phyloP scores from a whole-genome alignment of 2,329 filamentous ascomycete species.

The Xylaria sp. region DNA sequence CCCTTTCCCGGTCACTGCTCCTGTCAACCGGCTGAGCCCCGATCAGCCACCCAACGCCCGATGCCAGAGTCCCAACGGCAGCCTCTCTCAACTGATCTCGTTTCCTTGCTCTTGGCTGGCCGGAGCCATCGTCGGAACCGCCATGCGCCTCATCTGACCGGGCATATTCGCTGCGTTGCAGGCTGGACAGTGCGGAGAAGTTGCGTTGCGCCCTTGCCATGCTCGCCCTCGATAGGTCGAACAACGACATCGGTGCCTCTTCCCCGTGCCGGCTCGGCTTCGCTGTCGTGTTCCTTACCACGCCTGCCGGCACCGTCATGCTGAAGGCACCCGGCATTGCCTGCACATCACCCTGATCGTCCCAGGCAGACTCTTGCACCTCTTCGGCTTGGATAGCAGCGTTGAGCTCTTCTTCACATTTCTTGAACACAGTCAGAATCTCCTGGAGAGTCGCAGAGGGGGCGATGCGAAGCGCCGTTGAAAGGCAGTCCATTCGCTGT shows the following conservation, averaged over 20 bases:
- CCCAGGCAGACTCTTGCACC: conserved; percentile 70
- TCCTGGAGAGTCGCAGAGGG: conserved; percentile 71
- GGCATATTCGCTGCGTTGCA: conserved; percentile 49
- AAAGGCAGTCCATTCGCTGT: conserved; percentile 79
- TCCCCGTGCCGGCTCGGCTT: conserved; percentile 38
- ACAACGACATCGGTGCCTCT: conserved; percentile 66
- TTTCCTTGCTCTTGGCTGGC: conserved; percentile 57
- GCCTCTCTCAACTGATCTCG: conserved; percentile 71
- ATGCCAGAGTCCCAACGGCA: conserved; percentile 68
- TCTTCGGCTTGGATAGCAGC: conserved; percentile 67
- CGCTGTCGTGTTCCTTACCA: conserved; percentile 33
- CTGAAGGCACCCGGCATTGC: conserved; percentile 60
- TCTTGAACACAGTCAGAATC: conserved; percentile 73
- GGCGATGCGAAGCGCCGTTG: conserved; percentile 73
- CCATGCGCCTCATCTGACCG: conserved; percentile 35
- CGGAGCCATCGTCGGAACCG: conserved; percentile 32
- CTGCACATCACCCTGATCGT: conserved; percentile 63
- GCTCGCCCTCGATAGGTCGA: conserved; percentile 65
- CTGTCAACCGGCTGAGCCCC: conserved; percentile 52
- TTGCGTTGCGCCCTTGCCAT: conserved; percentile 62
- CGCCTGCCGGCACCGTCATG: conserved; percentile 36
- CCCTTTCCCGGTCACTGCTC: conserved; percentile 33
- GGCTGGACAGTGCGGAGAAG: conserved; percentile 56
- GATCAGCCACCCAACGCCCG: conserved; percentile 69
- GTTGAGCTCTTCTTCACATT: conserved; percentile 78